Conservation (phyloP, 192 early-diverging fungal species). For the Mortierella hygrophila region DNA sequence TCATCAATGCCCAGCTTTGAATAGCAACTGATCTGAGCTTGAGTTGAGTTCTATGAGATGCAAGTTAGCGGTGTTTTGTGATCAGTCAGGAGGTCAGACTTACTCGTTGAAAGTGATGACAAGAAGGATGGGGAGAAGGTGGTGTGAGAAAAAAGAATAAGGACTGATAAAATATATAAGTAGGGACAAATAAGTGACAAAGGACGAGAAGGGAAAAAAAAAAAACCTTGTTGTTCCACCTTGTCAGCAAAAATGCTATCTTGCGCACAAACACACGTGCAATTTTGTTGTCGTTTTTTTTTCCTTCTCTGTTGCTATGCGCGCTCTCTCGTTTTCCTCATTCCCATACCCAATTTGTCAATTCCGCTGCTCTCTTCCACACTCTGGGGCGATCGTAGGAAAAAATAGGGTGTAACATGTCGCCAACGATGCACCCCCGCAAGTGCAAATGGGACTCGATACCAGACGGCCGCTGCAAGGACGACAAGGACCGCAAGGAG, state of each 20-base stretch:
- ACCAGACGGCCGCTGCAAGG: too few relatives aligned
- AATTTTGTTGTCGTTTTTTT: neutral
- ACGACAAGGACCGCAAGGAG: too few relatives aligned
- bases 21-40: neutral
- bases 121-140: neutral
- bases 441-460: too few relatives aligned
- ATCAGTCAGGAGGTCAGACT: neutral
- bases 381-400: neutral
- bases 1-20: too few relatives aligned
- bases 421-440: too few relatives aligned
- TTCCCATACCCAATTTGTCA: neutral
- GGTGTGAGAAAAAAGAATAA: neutral
- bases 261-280: conserved; percentile 2
- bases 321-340: neutral
- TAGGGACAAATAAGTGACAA: neutral
- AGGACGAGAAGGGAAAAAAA: neutral
- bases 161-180: too few relatives aligned
- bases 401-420: too few relatives aligned
- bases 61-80: neutral
- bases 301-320: neutral
- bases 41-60: neutral
- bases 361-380: neutral
- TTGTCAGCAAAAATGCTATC: neutral
- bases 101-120: neutral
- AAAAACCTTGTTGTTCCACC: neutral